phyloP scores from a whole-genome alignment of 148 eudicot genomes.

The Nepenthes mirabilis region DNA sequence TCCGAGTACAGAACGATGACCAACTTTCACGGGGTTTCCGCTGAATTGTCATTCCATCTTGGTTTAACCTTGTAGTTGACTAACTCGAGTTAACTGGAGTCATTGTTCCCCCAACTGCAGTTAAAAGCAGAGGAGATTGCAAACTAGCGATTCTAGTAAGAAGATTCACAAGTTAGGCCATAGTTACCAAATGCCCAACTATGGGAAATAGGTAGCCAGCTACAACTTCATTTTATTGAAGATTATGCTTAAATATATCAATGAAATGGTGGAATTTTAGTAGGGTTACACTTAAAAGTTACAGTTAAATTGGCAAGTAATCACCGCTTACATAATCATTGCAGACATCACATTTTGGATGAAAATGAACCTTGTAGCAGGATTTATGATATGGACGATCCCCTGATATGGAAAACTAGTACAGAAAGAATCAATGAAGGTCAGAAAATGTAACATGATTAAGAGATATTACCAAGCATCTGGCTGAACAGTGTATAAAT shows the following conservation, averaged over 20 bases:
- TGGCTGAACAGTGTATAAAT: not conserved
- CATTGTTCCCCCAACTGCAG: too few relatives aligned
- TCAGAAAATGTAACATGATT: slow-evolving; percentile 31
- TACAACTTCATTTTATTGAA: not conserved
- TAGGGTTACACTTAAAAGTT: too few relatives aligned
- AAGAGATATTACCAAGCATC: slow-evolving; percentile 10
- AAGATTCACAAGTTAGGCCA: not conserved
- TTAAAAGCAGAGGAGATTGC: too few relatives aligned
- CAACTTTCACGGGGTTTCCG: too few relatives aligned
- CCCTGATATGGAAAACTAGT: slow-evolving; percentile 82
- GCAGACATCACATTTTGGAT: slow-evolving; percentile 95
- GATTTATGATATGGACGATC: slow-evolving; percentile 78
- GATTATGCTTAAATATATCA: too few relatives aligned
- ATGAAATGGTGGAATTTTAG: too few relatives aligned
- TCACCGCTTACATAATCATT: slow-evolving; percentile 60
- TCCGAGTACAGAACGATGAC: too few relatives aligned
- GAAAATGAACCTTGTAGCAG: slow-evolving; percentile 69
- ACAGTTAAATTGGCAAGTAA: not conserved
- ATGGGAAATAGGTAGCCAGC: not conserved
- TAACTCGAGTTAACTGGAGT: too few relatives aligned
- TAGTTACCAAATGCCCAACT: not conserved
- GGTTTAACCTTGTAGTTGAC: too few relatives aligned
- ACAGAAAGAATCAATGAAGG: not conserved
- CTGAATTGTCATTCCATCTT: too few relatives aligned
- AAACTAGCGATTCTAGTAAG: not conserved